A percentile compares a stretch with the other conserved stretches of the same genome.
phyloP scores from a whole-genome alignment of 179 eudicot genomes.

The Patellifolia procumbens region DNA sequence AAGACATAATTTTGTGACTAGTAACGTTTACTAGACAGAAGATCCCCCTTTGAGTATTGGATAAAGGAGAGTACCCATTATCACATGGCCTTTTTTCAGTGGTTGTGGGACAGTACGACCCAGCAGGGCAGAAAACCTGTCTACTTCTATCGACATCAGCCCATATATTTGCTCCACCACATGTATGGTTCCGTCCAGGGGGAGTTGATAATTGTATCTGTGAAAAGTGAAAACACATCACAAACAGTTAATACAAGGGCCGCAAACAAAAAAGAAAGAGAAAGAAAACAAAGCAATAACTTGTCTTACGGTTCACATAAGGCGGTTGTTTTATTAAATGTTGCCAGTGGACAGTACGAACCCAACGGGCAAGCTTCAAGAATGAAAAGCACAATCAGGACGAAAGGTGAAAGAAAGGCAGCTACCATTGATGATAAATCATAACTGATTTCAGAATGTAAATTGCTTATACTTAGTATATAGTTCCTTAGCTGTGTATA shows the following conservation, averaged over 20 bases:
- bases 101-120: constrained; percentile 83
- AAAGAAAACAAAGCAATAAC: background rate
- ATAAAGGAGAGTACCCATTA: constrained; percentile 61
- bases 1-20: background rate
- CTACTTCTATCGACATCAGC: constrained; percentile 55
- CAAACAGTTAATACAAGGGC: constrained; percentile 9
- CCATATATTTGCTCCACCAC: constrained; percentile 97
- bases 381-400: constrained; percentile 5
- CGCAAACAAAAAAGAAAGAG: background rate
- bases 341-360: constrained; percentile 70
- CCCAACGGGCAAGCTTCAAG: constrained; percentile 88
- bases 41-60: constrained; percentile 5
- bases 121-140: constrained; percentile 78
- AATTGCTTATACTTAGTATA: no score
- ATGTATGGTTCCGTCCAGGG: constrained; percentile 60
- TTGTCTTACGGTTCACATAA: constrained; percentile 82
- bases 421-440: background rate
- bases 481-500: no score
- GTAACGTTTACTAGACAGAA: background rate
- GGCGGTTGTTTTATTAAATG: constrained; percentile 48
- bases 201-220: constrained; percentile 72
- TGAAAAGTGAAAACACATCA: constrained; percentile 40
- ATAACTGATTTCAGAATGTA: background rate
- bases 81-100: constrained; percentile 48
- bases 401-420: background rate